Evolutionary conservation across 805 yeast genomes (phyloP).

Genomic region (Tetrapisispora fleetii): DNA sequence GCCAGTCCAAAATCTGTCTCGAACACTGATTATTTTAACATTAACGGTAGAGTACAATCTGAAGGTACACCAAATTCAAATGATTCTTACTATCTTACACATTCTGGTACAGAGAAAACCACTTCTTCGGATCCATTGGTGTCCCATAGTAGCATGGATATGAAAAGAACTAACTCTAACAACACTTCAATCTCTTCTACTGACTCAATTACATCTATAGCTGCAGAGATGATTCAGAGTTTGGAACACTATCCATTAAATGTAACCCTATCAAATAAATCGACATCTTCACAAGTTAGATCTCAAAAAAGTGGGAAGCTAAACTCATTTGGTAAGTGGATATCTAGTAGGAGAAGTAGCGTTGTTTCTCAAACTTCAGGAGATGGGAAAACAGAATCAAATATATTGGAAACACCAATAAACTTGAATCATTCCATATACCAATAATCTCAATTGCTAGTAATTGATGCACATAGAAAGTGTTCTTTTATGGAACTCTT

Average conservation of each 20-base stretch:
- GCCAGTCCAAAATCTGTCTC: background rate
- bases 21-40: background rate
- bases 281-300: background rate
- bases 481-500: too few relatives aligned
- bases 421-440: constrained; percentile 38
- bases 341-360: constrained; percentile 1
- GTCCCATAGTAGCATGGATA: background rate
- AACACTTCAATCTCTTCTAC: background rate
- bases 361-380: background rate
- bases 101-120: background rate
- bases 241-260: background rate
- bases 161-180: background rate
- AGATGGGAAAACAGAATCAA: background rate
- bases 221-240: background rate
- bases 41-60: background rate
- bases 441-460: background rate
- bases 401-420: constrained; percentile 3
- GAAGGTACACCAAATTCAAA: background rate
- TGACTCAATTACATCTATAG: background rate
- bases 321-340: constrained; percentile 1
- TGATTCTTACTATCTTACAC: background rate
- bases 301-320: background rate
- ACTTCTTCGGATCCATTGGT: background rate
- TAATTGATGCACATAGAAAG: too few relatives aligned
- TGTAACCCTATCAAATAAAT: background rate